phyloP scores from a whole-genome alignment of 2,329 filamentous ascomycete genomes.

The Cercospora janseana region DNA sequence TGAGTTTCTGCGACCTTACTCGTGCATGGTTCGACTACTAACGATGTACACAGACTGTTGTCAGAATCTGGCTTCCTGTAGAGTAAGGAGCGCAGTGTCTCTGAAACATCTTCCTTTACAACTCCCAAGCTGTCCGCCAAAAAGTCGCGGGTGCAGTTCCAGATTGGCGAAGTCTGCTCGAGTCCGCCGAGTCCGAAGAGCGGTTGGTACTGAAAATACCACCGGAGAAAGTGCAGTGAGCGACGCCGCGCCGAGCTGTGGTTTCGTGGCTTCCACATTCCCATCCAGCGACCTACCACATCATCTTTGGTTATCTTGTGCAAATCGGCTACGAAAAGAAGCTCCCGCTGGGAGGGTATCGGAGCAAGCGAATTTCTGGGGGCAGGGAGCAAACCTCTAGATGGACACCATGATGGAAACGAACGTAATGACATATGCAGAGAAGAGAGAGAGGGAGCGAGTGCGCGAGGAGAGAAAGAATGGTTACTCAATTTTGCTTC shows the following conservation, averaged over 20 bases:
- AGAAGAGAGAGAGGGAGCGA: no score
- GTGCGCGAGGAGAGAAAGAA: no score
- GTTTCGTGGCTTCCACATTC: no score
- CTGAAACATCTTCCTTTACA: slow-evolving; percentile 22
- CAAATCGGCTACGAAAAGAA: background rate
- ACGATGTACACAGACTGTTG: slow-evolving; percentile 45
- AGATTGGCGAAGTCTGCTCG: slow-evolving; percentile 8
- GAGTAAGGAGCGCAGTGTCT: slow-evolving; percentile 22
- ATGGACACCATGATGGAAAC: slow-evolving; percentile 14
- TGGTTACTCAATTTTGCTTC: slow-evolving; percentile 7
- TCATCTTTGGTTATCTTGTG: slow-evolving; percentile 8
- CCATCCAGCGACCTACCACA: background rate
- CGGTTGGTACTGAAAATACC: slow-evolving; percentile 17
- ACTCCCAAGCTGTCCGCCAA: slow-evolving; percentile 14
- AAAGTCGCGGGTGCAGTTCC: slow-evolving; percentile 10
- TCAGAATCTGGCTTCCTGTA: slow-evolving; percentile 57
- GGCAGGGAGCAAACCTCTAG: background rate
- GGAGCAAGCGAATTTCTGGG: background rate
- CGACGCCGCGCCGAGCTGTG: background rate
- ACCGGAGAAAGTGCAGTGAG: background rate
- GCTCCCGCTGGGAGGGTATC: slow-evolving; percentile 2
- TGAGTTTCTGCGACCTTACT: slow-evolving; percentile 48
- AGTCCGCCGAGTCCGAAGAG: slow-evolving; percentile 14
- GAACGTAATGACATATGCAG: slow-evolving; percentile 20
- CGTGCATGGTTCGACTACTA: slow-evolving; percentile 10